Conservation (phyloP, 225 moss, liverwort and hornwort genomes). For the Sphagnum contortum region DNA sequence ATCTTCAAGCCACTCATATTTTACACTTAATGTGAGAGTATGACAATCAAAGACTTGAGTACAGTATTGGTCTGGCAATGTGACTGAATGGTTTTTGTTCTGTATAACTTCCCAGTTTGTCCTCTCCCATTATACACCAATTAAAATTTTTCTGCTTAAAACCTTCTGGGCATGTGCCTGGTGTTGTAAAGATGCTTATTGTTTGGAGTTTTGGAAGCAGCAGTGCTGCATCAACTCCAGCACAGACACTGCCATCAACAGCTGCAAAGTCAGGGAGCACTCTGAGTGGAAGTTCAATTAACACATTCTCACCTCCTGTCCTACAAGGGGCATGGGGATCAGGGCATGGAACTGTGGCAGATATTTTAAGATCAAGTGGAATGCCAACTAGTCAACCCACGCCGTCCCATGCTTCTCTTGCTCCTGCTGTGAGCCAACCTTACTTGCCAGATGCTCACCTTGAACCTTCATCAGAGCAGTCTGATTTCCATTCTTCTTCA, state of each 20-base stretch:
- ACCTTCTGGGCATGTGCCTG: too few relatives aligned
- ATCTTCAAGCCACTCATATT: too few relatives aligned
- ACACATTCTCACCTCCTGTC: slow-evolving; percentile 21
- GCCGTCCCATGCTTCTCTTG: slow-evolving; percentile 14
- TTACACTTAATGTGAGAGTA: too few relatives aligned
- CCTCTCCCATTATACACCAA: too few relatives aligned
- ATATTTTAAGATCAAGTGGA: slow-evolving; percentile 38
- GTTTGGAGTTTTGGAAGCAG: slow-evolving; percentile 1
- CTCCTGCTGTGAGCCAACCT: slow-evolving; percentile 7
- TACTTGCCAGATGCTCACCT: slow-evolving; percentile 14
- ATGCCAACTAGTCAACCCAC: slow-evolving; percentile 20
- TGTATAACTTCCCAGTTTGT: too few relatives aligned
- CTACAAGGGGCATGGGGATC: slow-evolving; percentile 47
- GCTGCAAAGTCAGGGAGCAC: slow-evolving; percentile 18
- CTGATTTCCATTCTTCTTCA: slow-evolving; percentile 42
- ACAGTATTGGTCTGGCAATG: too few relatives aligned
- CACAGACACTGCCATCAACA: neutral
- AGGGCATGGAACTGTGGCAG: slow-evolving; percentile 48
- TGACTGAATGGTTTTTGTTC: too few relatives aligned
- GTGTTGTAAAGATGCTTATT: too few relatives aligned
- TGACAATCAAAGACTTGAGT: too few relatives aligned
- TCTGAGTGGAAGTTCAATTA: slow-evolving; percentile 30
- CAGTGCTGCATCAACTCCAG: slow-evolving; percentile 8
- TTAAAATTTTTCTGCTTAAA: too few relatives aligned
- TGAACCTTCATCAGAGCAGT: slow-evolving; percentile 17